Conservation (phyloP, 306 rosid species). For the Rubus parviflorus region DNA sequence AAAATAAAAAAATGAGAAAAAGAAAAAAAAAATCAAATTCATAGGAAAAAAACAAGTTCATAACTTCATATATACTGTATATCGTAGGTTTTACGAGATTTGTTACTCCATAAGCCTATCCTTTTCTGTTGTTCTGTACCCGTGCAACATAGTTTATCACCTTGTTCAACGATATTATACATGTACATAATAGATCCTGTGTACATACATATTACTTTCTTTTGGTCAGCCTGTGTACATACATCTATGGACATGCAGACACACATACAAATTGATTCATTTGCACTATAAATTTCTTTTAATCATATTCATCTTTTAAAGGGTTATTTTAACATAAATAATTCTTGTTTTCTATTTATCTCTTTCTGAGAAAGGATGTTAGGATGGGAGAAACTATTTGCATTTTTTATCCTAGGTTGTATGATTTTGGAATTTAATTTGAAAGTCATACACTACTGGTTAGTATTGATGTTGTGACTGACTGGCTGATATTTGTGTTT, state of each 20-base stretch:
- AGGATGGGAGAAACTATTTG: constrained; percentile 2
- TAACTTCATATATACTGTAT: too few species aligned
- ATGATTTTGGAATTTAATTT: background rate
- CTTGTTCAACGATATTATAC: background rate
- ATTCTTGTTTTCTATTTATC: background rate
- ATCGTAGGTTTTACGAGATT: too few species aligned
- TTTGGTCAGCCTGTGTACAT: background rate
- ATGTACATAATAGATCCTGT: background rate
- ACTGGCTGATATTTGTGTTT: background rate
- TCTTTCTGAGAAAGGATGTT: background rate
- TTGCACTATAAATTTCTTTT: background rate
- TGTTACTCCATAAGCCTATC: background rate
- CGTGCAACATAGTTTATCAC: background rate
- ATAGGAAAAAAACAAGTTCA: too few species aligned
- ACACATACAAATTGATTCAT: background rate
- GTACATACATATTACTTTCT: background rate
- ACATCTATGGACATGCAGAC: background rate
- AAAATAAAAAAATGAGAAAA: background rate
- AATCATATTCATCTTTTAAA: background rate
- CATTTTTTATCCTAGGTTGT: background rate
- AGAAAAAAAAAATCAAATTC: too few species aligned
- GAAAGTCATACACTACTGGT: background rate
- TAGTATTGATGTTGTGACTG: background rate
- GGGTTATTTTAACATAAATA: background rate
- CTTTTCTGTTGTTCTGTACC: background rate